phyloP scores from a whole-genome alignment of 2,329 filamentous ascomycete genomes.

The Sarocladium brachiariae region DNA sequence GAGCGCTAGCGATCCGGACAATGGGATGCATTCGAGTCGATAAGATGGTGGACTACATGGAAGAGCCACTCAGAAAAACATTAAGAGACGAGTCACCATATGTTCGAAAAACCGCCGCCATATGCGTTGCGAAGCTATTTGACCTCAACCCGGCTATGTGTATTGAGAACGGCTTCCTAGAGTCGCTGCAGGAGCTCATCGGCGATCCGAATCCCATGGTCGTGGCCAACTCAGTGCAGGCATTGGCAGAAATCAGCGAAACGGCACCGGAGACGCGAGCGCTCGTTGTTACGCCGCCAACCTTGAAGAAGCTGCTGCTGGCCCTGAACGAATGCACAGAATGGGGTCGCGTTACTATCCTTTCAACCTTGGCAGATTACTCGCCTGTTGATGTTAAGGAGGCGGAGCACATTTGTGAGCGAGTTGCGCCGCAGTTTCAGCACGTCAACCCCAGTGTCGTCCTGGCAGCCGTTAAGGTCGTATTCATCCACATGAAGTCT shows the following conservation, averaged over 20 bases:
- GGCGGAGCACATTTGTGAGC: slow-evolving; percentile 95
- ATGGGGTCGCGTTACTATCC: slow-evolving; percentile 92
- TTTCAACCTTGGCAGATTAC: slow-evolving; percentile 86
- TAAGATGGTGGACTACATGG: slow-evolving; percentile 99
- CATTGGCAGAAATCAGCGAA: slow-evolving; percentile 85
- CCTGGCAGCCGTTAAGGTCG: slow-evolving; percentile 92
- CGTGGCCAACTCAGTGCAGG: slow-evolving; percentile 93
- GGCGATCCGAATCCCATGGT: slow-evolving; percentile 99
- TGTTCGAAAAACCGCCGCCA: slow-evolving; percentile 94
- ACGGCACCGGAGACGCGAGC: slow-evolving; percentile 86
- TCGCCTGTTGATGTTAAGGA: slow-evolving; percentile 84
- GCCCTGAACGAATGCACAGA: slow-evolving; percentile 97
- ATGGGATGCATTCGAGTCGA: slow-evolving; percentile 99
- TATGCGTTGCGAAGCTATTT: slow-evolving; percentile 96
- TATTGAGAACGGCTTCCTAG: slow-evolving; percentile 92
- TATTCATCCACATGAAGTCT: slow-evolving; percentile 91
- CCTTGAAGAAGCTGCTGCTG: slow-evolving; percentile 91
- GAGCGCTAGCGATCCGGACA: slow-evolving; percentile 90
- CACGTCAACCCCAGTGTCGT: slow-evolving; percentile 98
- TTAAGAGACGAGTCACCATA: slow-evolving; percentile 96
- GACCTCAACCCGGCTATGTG: slow-evolving; percentile 90
- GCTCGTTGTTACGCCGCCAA: slow-evolving; percentile 72
- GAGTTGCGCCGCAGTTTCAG: slow-evolving; percentile 94
- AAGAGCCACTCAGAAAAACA: slow-evolving; percentile 93
- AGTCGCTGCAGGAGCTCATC: slow-evolving; percentile 90